Evolutionary conservation across 768 basidiomycete genomes (phyloP).

Genomic region (Trametes meyenii): DNA sequence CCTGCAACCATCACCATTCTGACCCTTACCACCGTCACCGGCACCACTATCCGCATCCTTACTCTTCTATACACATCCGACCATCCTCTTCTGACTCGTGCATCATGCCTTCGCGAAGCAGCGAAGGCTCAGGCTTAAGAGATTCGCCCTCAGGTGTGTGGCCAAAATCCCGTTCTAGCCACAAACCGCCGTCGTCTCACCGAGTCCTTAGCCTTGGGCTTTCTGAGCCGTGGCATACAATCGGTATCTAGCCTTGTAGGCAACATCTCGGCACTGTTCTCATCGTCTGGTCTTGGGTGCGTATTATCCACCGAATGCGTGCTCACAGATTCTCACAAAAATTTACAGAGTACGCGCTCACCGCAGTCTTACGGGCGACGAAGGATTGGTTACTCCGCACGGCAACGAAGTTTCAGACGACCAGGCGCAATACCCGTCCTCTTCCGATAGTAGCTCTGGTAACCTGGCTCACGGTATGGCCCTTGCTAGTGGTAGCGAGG

Average conservation of each 20-base stretch:
- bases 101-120: neutral
- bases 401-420: neutral
- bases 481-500: neutral
- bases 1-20: neutral
- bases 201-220: slow-evolving; percentile 8
- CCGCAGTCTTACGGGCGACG: neutral
- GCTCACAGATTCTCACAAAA: neutral
- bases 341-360: neutral
- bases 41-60: neutral
- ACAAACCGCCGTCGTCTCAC: neutral
- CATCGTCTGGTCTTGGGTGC: neutral
- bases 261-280: slow-evolving; percentile 1
- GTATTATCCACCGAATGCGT: neutral
- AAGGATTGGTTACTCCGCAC: neutral
- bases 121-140: neutral
- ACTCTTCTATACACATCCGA: neutral
- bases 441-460: neutral
- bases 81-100: neutral
- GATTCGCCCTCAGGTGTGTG: slow-evolving; percentile 10
- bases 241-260: slow-evolving; percentile 10
- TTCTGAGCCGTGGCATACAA: slow-evolving; percentile 16
- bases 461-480: neutral
- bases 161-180: neutral
- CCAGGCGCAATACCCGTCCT: neutral
- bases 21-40: neutral